These are phyloP conservation scores for Claviceps cyperi DNA, from an alignment of 2,329 filamentous ascomycete genomes.

Conservation along the genomic window DNA sequence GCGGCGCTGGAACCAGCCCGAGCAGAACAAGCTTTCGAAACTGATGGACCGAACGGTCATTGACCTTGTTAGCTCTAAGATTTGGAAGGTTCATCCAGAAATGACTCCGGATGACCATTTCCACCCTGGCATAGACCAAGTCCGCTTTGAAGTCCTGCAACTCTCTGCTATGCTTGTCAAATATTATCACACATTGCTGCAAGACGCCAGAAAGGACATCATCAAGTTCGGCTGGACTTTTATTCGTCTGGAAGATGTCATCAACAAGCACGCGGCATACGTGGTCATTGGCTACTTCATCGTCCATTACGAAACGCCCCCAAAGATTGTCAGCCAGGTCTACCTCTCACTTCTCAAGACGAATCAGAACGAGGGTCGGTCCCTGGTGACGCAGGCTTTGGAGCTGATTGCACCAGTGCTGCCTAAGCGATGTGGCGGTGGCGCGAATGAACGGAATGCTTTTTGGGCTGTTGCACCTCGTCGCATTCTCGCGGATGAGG, in stretches of 20 bases:
- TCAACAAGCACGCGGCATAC: constrained; percentile 97
- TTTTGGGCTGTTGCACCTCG: constrained; percentile 84
- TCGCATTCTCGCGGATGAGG: constrained; percentile 85
- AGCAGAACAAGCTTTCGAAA: constrained; percentile 43
- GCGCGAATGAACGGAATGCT: constrained; percentile 56
- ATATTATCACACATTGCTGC: constrained; percentile 75
- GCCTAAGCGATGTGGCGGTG: constrained; percentile 65
- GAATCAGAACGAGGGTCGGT: constrained; percentile 86
- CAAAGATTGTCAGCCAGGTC: constrained; percentile 91
- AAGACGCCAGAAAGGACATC: constrained; percentile 90
- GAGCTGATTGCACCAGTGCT: constrained; percentile 92
- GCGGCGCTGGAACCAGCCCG: constrained; percentile 54
- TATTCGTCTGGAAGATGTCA: constrained; percentile 93
- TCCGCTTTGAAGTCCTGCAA: constrained; percentile 88
- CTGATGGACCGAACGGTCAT: constrained; percentile 79
- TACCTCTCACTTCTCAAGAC: constrained; percentile 84
- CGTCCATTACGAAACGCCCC: constrained; percentile 85
- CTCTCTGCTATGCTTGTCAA: constrained; percentile 91
- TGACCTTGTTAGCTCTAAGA: constrained; percentile 76
- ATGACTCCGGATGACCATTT: constrained; percentile 71
- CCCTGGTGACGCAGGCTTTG: constrained; percentile 82
- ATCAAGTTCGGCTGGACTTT: constrained; percentile 99
- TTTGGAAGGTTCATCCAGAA: constrained; percentile 82
- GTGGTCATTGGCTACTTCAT: constrained; percentile 97
- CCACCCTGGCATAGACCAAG: constrained; percentile 84